Evolutionary conservation across 139 green algal genomes (phyloP).

Genomic region (Micractinium sp.): DNA sequence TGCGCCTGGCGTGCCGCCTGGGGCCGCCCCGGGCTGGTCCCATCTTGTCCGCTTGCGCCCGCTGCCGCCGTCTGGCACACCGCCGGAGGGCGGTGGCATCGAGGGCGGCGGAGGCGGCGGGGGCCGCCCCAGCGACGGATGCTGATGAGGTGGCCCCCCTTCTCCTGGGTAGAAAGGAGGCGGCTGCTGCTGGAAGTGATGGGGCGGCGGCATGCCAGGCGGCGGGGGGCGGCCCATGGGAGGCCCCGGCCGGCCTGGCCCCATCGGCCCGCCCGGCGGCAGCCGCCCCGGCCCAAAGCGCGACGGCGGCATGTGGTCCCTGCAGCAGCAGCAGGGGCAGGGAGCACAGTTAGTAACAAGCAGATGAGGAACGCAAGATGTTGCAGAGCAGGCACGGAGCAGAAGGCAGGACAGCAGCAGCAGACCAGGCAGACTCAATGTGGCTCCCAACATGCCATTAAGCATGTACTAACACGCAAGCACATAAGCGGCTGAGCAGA

Average conservation of each 20-base stretch:
- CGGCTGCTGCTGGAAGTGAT: neutral
- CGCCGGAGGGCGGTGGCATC: no score
- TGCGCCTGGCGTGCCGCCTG: neutral
- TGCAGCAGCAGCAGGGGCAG: neutral
- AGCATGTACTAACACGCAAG: neutral
- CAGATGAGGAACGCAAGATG: neutral
- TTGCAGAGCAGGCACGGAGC: neutral
- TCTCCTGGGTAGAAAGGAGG: neutral
- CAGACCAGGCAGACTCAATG: no score
- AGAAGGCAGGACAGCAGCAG: neutral
- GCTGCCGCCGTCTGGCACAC: constrained; percentile 8
- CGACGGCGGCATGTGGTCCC: constrained; percentile 8
- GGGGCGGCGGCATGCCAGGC: neutral
- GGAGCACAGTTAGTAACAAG: neutral
- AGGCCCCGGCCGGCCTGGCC: neutral
- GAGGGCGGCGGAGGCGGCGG: neutral
- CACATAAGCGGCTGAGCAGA: no score
- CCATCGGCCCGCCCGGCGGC: neutral
- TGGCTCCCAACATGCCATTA: neutral
- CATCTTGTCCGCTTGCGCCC: constrained; percentile 19
- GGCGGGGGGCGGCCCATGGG: neutral
- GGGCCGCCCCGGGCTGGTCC: neutral
- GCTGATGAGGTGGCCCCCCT: neutral
- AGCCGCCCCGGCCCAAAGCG: neutral
- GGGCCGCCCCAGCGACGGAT: neutral